Conservation (phyloP, 371 early-diverging fungal species). For the Paraphysoderma sedebokerense region DNA sequence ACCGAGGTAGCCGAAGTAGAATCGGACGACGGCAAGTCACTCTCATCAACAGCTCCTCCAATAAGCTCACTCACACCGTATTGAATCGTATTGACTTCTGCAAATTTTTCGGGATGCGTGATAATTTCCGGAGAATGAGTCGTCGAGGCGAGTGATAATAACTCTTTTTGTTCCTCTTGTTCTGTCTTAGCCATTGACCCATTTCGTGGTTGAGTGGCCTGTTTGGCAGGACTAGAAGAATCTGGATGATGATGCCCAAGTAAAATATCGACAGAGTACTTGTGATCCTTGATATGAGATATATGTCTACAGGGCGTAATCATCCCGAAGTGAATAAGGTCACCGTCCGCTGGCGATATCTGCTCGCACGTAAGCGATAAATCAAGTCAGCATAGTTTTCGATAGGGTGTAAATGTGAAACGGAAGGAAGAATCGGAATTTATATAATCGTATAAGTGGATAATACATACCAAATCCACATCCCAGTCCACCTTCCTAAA, state of each 20-base stretch:
- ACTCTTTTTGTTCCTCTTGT: too few species aligned
- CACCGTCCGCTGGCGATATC: constrained; percentile 81
- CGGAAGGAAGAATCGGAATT: too few species aligned
- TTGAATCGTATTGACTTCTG: constrained; percentile 12
- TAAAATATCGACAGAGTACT: constrained; percentile 73
- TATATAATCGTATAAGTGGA: not conserved
- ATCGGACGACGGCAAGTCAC: constrained; percentile 4
- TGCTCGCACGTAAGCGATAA: constrained; percentile 4
- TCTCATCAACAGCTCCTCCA: too few species aligned
- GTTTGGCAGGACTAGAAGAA: not conserved
- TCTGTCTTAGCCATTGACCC: not conserved
- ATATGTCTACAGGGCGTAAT: constrained; percentile 50
- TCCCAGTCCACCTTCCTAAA: constrained; percentile 36
- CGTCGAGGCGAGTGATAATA: too few species aligned
- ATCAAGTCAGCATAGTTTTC: too few species aligned
- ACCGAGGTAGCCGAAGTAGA: constrained; percentile 1
- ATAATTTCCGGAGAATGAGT: too few species aligned
- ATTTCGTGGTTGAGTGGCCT: not conserved
- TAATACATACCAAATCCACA: constrained; percentile 35
- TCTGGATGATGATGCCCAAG: constrained; percentile 35
- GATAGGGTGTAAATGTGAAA: too few species aligned
- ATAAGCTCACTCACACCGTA: too few species aligned
- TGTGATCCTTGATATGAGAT: constrained; percentile 86
- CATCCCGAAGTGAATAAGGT: constrained; percentile 69
- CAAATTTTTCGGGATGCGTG: constrained; percentile 55